Base-by-base conservation (phyloP, 2,329 filamentous ascomycete species). In the Leptodontidium sp. region DNA sequence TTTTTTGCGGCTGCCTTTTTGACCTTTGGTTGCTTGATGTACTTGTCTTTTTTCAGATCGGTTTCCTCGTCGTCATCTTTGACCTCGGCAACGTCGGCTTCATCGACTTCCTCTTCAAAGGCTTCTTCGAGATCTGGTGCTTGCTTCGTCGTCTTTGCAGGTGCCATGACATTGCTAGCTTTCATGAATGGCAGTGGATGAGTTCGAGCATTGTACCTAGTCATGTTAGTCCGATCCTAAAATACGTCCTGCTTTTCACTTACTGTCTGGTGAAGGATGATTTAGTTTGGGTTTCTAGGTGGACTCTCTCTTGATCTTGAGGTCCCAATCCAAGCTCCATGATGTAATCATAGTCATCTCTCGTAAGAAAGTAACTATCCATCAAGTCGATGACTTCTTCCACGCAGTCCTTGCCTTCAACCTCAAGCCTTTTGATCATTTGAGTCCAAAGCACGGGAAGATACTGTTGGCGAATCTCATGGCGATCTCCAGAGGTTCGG, bases 101-200 rank as follows among this genome's bases (percentile, higher is more conserved):
- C 92, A 53, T 88, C 88, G 57, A 97, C 95, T 5, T 93, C 94
- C 74, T 97, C 95, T 61, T 98, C 94, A 65, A 99, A 91, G 1
- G 94, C 96, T 81, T 99, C 96, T 81, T 99, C 96, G 40, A 99
- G 86, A 81, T 99, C 96, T 0, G 96, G 97, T 70, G 91, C 92
- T 59, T 95, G 93, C 80, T 89, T 89, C 32, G 88, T 83, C 50
- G 85, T 82, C 75, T 90, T 91, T 17, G 93, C 93, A 4, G 93
- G 89, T 3, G 89, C 91, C 11, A 88, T 80, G 17, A 96, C 87
- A 72, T 86, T 93, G 75, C 88, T 93, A 1, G 94, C 93, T 81
- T 98, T 98, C 89, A 98, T 97, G 81, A 98, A 99, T 1, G 96
- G 94, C 63, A 99, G 82, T 0, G 95, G 95, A 74, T 99, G 96